A percentile compares a stretch with the other conserved stretches of the same genome.
phyloP scores from a whole-genome alignment of 305 asterid genomes.

The Fraxinus albicans region DNA sequence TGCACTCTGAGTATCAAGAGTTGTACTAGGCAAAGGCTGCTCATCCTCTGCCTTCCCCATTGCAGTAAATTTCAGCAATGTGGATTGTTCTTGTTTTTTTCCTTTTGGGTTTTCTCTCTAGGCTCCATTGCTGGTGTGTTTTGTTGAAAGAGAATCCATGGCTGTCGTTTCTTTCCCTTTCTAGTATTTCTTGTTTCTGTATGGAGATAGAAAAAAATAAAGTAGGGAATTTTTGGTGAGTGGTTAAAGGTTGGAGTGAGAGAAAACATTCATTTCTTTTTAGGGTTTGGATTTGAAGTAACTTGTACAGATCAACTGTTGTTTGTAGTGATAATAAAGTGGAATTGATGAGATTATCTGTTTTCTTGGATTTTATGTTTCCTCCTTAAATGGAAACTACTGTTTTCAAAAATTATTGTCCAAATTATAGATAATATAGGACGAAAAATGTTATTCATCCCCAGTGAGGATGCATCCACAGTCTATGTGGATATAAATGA shows the following conservation, averaged over 20 bases:
- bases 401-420: not conserved
- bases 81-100: slow-evolving; percentile 32
- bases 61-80: slow-evolving; percentile 55
- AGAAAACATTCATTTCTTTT: slow-evolving; percentile 20
- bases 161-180: slow-evolving; percentile 25
- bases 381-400: not conserved
- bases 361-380: not conserved
- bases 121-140: slow-evolving; percentile 47
- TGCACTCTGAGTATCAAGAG: slow-evolving; percentile 49
- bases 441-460: too few species aligned
- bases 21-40: slow-evolving; percentile 44
- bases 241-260: slow-evolving; percentile 35
- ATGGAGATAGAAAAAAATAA: slow-evolving; percentile 17
- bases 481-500: too few species aligned
- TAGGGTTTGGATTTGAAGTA: slow-evolving; percentile 36
- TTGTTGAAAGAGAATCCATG: slow-evolving; percentile 47
- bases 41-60: slow-evolving; percentile 86
- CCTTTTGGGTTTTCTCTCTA: slow-evolving; percentile 26
- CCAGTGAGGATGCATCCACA: too few species aligned
- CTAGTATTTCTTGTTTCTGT: slow-evolving; percentile 23
- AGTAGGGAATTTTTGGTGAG: slow-evolving; percentile 25
- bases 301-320: slow-evolving; percentile 41
- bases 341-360: not conserved
- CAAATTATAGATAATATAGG: not conserved
- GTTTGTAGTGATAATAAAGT: not conserved